Evolutionary conservation across 2,329 filamentous ascomycete genomes (phyloP), one percentile per base, ranked within the genome.

Genomic region (Diaporthe batatas): DNA sequence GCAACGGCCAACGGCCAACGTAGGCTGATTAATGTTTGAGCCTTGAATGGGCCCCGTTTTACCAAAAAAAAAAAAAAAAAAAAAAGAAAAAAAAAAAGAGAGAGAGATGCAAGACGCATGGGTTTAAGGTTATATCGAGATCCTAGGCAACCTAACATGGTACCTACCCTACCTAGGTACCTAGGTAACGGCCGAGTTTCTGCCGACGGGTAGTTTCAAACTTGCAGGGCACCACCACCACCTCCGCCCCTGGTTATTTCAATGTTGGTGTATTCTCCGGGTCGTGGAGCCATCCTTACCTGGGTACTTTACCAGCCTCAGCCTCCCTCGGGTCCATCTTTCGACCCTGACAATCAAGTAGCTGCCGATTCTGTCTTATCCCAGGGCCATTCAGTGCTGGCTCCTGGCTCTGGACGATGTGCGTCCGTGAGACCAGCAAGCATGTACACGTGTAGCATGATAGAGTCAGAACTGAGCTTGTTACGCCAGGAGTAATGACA

Each of bases 131-230:
- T 59, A 65, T 51, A 49, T 49, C 62, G 62, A 49, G 62, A 51
- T 65, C 32, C 62, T 29, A 23, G 44, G 25, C 32, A 65, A 51
- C 36, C 36, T 25, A 65, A 25, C 23, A 16, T 36, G 29, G 12
- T 18, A 65, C n/a, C n/a, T n/a, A n/a, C n/a, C n/a, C n/a, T n/a
- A n/a, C n/a, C n/a, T n/a, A n/a, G n/a, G n/a, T n/a, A n/a, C n/a
- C n/a, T n/a, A n/a, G n/a, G n/a, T n/a, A 65, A 65, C 62, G 44
- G 44, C 62, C 44, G 44, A 65, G 32, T 21, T 36, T 65, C 62
- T 51, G 62, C 62, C 62, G 62, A 36, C 44, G 44, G 59, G 29
- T 65, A 25, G 62, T 65, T 65, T 65, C 62, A 65, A 65, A 36
- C 51, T 51, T 65, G 29, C 44, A 65, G 29, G 62, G 44, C 62